A percentile compares a stretch with the other conserved stretches of the same genome.
These are phyloP conservation scores for Tetracentron sinense DNA, from an alignment of 164 flowering plant species.

Conservation along the genomic window DNA sequence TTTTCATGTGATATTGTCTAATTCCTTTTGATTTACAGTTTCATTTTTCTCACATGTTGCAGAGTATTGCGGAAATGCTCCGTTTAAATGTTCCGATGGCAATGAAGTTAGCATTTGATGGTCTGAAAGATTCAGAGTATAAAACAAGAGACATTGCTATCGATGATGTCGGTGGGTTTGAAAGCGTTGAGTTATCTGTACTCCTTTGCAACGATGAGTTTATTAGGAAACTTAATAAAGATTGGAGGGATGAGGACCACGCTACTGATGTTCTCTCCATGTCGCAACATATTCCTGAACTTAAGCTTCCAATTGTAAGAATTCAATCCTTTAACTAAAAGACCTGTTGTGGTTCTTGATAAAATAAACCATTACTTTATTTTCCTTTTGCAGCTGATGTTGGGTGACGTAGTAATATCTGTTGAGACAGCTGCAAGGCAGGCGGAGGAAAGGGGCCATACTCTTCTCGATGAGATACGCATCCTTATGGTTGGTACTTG, in stretches of 20 bases:
- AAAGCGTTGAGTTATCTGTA: conserved; percentile 75
- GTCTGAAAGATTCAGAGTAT: conserved; percentile 59
- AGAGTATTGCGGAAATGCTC: conserved; percentile 87
- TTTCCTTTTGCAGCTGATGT: conserved; percentile 67
- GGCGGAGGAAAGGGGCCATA: conserved; percentile 90
- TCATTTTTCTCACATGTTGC: conserved; percentile 13
- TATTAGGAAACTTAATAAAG: conserved; percentile 79
- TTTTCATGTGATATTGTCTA: not conserved
- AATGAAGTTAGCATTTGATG: conserved; percentile 82
- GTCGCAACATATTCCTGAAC: conserved; percentile 86
- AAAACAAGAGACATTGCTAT: conserved; percentile 75
- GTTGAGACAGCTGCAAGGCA: conserved; percentile 95
- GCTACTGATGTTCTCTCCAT: conserved; percentile 98
- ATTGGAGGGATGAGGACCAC: conserved; percentile 95
- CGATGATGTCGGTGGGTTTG: conserved; percentile 71
- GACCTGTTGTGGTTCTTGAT: not conserved
- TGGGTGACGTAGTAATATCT: conserved; percentile 93
- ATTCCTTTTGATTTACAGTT: conserved; percentile 4
- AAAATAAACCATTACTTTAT: conserved; percentile 3
- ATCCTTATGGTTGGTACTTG: conserved; percentile 77
- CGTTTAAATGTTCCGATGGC: conserved; percentile 86
- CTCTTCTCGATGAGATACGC: conserved; percentile 91
- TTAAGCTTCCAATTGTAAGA: conserved; percentile 83
- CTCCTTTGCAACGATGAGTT: conserved; percentile 92
- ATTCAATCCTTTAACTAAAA: conserved; percentile 3